A percentile compares a stretch with the other conserved stretches of the same genome.
Conservation (phyloP, 2,329 filamentous ascomycete genomes). For the Aspergillaceae sp. region DNA sequence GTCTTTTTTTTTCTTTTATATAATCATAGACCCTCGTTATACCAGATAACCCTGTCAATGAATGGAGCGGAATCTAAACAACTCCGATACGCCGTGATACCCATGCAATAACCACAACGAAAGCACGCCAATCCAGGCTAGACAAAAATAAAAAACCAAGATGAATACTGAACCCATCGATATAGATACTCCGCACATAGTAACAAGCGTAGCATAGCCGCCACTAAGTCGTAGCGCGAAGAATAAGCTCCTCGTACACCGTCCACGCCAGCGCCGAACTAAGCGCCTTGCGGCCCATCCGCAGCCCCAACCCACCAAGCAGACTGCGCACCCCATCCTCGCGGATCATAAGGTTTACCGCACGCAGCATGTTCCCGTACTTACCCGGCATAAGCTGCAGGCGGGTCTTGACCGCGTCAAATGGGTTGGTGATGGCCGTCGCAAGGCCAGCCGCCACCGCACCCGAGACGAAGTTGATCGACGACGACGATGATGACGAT, state of each 20-base stretch:
- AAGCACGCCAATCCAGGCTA: neutral
- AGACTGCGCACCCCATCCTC: slow-evolving; percentile 75
- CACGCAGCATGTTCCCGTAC: slow-evolving; percentile 76
- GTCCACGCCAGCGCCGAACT: slow-evolving; percentile 97
- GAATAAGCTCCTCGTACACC: slow-evolving; percentile 85
- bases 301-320: slow-evolving; percentile 74
- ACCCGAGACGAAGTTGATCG: slow-evolving; percentile 79
- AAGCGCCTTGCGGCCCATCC: slow-evolving; percentile 84
- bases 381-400: slow-evolving; percentile 78
- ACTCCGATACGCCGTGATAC: neutral
- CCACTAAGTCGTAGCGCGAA: slow-evolving; percentile 52
- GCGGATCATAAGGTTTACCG: slow-evolving; percentile 64
- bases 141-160: neutral
- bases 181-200: neutral
- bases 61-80: neutral
- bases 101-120: neutral
- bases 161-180: neutral
- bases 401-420: slow-evolving; percentile 91
- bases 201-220: neutral
- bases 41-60: too few relatives aligned
- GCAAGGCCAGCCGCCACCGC: slow-evolving; percentile 72
- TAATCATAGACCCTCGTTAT: too few relatives aligned
- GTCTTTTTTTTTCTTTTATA: neutral
- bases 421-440: slow-evolving; percentile 87
- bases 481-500: slow-evolving; percentile 27